A percentile compares a stretch with the other conserved stretches of the same genome.
Evolutionary conservation across 257 asterid species (phyloP).

Genomic region (Paraleonurus japonicus): DNA sequence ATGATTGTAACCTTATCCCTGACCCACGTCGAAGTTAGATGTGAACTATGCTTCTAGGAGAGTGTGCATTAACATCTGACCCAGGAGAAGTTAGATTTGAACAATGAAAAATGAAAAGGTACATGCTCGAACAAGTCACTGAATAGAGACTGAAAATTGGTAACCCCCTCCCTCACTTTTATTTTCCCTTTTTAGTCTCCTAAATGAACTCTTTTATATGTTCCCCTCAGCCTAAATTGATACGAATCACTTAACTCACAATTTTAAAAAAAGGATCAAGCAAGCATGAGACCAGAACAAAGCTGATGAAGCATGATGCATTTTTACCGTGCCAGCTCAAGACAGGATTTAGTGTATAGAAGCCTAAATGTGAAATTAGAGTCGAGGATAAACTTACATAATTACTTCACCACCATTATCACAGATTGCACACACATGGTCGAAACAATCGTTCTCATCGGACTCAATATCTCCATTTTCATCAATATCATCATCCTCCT

Average conservation of each 20-base stretch:
- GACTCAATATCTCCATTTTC: slow-evolving; percentile 36
- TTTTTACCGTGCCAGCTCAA: not conserved
- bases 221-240: not conserved
- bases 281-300: not conserved
- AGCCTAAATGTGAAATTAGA: not conserved
- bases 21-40: not conserved
- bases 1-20: not conserved
- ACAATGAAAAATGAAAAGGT: slow-evolving; percentile 1
- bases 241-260: not conserved
- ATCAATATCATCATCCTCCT: slow-evolving; percentile 26
- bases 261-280: not conserved
- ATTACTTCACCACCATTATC: slow-evolving; percentile 19
- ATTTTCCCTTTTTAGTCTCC: not conserved
- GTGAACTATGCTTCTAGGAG: not conserved
- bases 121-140: not conserved
- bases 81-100: not conserved
- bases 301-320: slow-evolving; percentile 10
- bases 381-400: slow-evolving; percentile 24
- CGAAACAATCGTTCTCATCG: slow-evolving; percentile 51
- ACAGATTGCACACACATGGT: slow-evolving; percentile 75
- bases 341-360: not conserved
- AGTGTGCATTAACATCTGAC: not conserved
- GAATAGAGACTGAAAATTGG: not conserved
- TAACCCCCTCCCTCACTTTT: not conserved
- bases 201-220: not conserved